Evolutionary conservation across 2,329 filamentous ascomycete genomes (phyloP).

Genomic region (Aspergillus puulaauensis): DNA sequence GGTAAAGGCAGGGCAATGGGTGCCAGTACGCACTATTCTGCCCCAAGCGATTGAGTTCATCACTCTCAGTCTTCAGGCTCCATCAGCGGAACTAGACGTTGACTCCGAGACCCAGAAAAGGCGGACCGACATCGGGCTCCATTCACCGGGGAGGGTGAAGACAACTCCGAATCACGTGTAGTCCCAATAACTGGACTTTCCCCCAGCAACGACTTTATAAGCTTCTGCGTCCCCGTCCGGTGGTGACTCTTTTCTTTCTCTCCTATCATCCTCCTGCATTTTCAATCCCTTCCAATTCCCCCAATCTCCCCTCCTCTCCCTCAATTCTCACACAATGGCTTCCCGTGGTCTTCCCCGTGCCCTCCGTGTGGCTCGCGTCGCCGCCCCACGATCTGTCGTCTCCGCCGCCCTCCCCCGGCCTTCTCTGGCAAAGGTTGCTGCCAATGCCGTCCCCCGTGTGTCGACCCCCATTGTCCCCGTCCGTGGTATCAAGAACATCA

Average conservation of each 20-base stretch:
- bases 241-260: constrained; percentile 13
- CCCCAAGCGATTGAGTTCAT: background rate
- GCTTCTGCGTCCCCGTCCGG: constrained; percentile 4
- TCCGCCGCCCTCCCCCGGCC: constrained; percentile 55
- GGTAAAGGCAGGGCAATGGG: no score
- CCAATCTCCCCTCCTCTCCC: constrained; percentile 15
- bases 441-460: constrained; percentile 42
- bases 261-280: constrained; percentile 11
- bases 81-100: background rate
- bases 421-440: constrained; percentile 45
- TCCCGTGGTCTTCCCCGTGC: constrained; percentile 54
- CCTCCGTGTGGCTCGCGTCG: constrained; percentile 58
- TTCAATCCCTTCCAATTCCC: constrained; percentile 5
- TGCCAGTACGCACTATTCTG: background rate
- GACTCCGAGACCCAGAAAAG: background rate
- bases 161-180: constrained; percentile 30
- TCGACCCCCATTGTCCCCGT: constrained; percentile 44
- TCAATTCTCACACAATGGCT: constrained; percentile 42
- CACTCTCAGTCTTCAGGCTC: background rate
- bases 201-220: constrained; percentile 22
- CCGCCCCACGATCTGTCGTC: constrained; percentile 58
- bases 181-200: constrained; percentile 3
- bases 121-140: constrained; percentile 10
- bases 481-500: constrained; percentile 95
- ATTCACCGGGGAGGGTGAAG: constrained; percentile 28